A percentile compares a stretch with the other conserved stretches of the same genome.
phyloP scores from a whole-genome alignment of 768 basidiomycete genomes.

The Kwoniella bestiolae region DNA sequence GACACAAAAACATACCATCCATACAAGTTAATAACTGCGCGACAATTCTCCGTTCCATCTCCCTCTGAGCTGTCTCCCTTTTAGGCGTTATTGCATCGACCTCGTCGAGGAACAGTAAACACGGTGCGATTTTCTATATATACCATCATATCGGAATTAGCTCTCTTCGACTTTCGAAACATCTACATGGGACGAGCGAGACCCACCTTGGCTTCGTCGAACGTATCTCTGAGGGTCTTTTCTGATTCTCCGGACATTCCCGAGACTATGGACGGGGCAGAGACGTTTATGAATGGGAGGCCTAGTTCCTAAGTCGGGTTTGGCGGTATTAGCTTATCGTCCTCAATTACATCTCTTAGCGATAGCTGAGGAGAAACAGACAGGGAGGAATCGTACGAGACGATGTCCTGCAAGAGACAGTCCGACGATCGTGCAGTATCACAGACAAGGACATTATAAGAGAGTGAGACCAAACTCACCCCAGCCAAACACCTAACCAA shows the following conservation, averaged over 20 bases:
- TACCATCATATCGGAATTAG: no score
- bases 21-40: constrained; percentile 98
- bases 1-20: constrained; percentile 86
- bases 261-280: constrained; percentile 92
- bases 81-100: constrained; percentile 98
- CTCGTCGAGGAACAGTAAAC: constrained; percentile 94
- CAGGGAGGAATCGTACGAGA: no score
- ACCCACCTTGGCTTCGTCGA: constrained; percentile 91
- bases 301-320: constrained; percentile 81
- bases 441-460: no score
- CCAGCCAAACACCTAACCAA: constrained; percentile 94
- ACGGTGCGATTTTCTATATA: constrained; percentile 79
- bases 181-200: background rate
- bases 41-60: constrained; percentile 97
- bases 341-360: no score
- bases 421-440: no score
- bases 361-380: no score
- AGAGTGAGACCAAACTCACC: constrained; percentile 61
- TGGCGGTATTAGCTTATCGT: no score
- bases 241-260: constrained; percentile 99
- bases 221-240: constrained; percentile 92
- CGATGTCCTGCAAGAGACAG: no score
- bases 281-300: constrained; percentile 89
- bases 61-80: constrained; percentile 93
- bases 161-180: no score